Conservation (phyloP, 2,329 filamentous ascomycete species). For the Cladosporium cucumerinum region DNA sequence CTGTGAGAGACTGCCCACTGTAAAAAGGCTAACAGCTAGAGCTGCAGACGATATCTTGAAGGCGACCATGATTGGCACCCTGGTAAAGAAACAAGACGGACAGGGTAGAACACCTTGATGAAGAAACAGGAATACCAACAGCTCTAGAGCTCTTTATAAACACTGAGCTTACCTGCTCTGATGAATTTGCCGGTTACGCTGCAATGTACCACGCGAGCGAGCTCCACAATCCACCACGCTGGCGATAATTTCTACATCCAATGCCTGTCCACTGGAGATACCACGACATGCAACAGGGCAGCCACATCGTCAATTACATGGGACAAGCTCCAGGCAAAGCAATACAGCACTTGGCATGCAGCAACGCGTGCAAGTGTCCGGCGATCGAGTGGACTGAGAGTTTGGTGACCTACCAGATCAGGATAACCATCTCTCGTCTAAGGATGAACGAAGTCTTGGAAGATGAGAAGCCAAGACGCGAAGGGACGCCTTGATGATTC, state of each 20-base stretch:
- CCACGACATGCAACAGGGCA: not conserved
- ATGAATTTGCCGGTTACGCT: constrained; percentile 6
- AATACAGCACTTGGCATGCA: constrained; percentile 13
- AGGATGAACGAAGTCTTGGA: constrained; percentile 9
- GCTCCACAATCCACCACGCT: constrained; percentile 5
- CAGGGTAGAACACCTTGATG: constrained; percentile 16
- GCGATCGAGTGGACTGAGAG: constrained; percentile 8
- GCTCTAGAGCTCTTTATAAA: constrained; percentile 10
- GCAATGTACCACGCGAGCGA: constrained; percentile 11
- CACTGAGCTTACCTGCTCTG: not conserved
- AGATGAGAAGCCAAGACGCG: constrained; percentile 9
- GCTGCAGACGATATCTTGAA: constrained; percentile 13
- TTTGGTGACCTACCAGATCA: constrained; percentile 8
- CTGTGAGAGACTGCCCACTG: constrained; percentile 37
- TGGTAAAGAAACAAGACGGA: not conserved
- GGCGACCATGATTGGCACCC: constrained; percentile 15
- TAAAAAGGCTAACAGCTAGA: constrained; percentile 5
- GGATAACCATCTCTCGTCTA: not conserved
- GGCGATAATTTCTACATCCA: not conserved
- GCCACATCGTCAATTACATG: constrained; percentile 11
- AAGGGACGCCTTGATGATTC: not conserved
- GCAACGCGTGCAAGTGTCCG: constrained; percentile 8
- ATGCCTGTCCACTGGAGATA: constrained; percentile 4
- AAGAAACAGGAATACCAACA: not conserved
- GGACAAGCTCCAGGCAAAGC: constrained; percentile 15